Evolutionary conservation across 208 protist genomes (phyloP), one percentile per base, ranked within the genome.

Genomic region (Acanthamoeba rhysodes): DNA sequence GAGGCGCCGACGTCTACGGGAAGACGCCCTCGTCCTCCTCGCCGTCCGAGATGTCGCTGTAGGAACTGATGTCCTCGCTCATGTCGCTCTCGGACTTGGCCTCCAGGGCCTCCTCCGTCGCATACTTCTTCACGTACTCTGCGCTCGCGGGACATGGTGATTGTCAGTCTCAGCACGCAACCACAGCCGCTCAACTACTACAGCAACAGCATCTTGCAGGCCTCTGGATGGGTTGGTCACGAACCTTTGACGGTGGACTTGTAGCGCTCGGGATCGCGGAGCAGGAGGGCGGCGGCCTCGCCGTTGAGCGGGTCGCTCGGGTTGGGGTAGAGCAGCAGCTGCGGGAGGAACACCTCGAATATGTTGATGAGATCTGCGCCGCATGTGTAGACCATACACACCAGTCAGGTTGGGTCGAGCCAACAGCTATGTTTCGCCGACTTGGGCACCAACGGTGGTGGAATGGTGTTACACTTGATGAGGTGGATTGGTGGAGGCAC

Each of bases 241-340:
- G 41, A 87, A 96, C 96, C 96, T 95, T 92, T 96, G n/a, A 98
- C 97, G 78, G 96, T 98, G 29, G 68, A 62, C 84, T 98, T 96
- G 95, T 97, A 99, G 53, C 53, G 82, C 64, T 98, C 97, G 22
- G 97, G 96, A 16, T 99, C 98, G 48, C 97, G 95, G 53, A 99
- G 96, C 24, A 99, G 95, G 32, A 99, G 96, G 12, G 98, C 97
- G 8, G 99, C 99, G 7, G 99, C 99, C 45, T 98, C 97, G 48
- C 98, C 98, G 97, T 99, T 99, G 8, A 99, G 97, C 27, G 99
- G 99, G 96, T 99, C 99, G 18, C 97, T 96, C 41, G 99, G 98
- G 96, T 99, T 99, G 12, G 99, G 99, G 96, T 99, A 99, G 41
- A 98, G 96, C 45, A 99, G 97, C 37, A 99, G 97, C 97, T 99